phyloP scores from a whole-genome alignment of 331 rosid genomes.

The Telfairia occidentalis region DNA sequence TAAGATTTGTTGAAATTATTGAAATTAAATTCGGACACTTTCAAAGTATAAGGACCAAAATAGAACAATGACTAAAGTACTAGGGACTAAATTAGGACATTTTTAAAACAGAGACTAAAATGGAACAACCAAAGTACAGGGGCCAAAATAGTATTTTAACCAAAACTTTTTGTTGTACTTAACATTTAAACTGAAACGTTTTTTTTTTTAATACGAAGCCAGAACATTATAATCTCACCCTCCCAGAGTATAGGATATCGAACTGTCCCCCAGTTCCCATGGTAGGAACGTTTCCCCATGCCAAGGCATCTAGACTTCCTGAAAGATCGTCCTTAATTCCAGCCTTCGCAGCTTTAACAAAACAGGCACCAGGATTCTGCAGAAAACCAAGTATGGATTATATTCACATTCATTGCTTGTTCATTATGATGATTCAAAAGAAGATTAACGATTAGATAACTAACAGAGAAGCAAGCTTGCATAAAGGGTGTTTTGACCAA shows the following conservation, averaged over 20 bases:
- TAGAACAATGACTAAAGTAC: too few relatives aligned
- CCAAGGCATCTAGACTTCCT: slow-evolving; percentile 66
- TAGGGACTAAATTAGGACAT: too few relatives aligned
- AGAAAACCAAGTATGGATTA: slow-evolving; percentile 24
- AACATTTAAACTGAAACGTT: background rate
- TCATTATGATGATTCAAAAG: slow-evolving; percentile 1
- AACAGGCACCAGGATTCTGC: slow-evolving; percentile 72
- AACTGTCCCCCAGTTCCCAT: slow-evolving; percentile 70
- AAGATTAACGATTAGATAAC: slow-evolving; percentile 25
- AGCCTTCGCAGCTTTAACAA: slow-evolving; percentile 81
- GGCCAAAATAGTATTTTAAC: too few relatives aligned
- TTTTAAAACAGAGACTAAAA: too few relatives aligned
- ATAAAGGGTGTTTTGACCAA: slow-evolving; percentile 63
- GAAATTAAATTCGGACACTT: too few relatives aligned
- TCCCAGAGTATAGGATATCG: slow-evolving; percentile 45
- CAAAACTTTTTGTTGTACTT: too few relatives aligned
- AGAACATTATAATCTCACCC: slow-evolving; percentile 30
- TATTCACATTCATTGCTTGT: background rate
- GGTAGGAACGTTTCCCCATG: slow-evolving; percentile 73
- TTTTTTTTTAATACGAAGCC: background rate
- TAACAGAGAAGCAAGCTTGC: slow-evolving; percentile 92
- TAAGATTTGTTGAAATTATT: too few relatives aligned
- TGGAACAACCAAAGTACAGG: too few relatives aligned
- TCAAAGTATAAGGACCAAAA: too few relatives aligned
- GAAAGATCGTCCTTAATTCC: slow-evolving; percentile 52